Evolutionary conservation across 768 basidiomycete genomes (phyloP), one percentile per base, ranked within the genome.

Genomic region (Pleurotus djamor): DNA sequence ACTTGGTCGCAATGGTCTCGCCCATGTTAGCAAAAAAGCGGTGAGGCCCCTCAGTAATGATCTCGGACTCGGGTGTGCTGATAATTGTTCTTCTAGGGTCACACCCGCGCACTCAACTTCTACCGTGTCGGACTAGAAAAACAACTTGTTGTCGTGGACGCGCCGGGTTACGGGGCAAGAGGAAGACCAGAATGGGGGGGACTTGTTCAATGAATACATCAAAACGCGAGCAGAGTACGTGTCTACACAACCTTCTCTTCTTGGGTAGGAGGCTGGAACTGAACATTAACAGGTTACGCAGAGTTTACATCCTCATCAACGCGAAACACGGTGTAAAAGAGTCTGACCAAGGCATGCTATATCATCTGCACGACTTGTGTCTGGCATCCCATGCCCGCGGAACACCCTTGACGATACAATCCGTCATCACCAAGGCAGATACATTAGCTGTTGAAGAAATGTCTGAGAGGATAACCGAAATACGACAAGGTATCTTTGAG

Each of bases 151-250:
- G 72, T 93, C 3, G 91, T 94, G 8, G 92, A 94, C 65, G 81
- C 91, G 10, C 92, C 92, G 2, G 91, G 92, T 13, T 94, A 93
- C 68, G 92, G 92, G 50, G 72, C 79, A 7, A 78, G 89, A 57
- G 91, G 92, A 10, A 80, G 88, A 45, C 78, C 79, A 36, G 88
- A 91, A 71, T 93, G 91, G 91, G 91, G 91, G 92, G 1, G 68
- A 74, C 32, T 63, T 90, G 3, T 91, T 92, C 68, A 77, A 88
- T 56, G 71, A 81, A 44, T 93, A 92, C 65, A 61, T 91, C 12
- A 67, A 77, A 56, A 82, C 73, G 41, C 84, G 91, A 14, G 21
- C 16, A 32, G 54, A 56, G 54, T 56, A 44, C 6, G 54, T 57
- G 21, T 28, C 21, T 28, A 28, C 21, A 28, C 21, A 28, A 28